Conservation (phyloP, 2,329 filamentous ascomycete genomes). For the Cladosporium halotolerans region DNA sequence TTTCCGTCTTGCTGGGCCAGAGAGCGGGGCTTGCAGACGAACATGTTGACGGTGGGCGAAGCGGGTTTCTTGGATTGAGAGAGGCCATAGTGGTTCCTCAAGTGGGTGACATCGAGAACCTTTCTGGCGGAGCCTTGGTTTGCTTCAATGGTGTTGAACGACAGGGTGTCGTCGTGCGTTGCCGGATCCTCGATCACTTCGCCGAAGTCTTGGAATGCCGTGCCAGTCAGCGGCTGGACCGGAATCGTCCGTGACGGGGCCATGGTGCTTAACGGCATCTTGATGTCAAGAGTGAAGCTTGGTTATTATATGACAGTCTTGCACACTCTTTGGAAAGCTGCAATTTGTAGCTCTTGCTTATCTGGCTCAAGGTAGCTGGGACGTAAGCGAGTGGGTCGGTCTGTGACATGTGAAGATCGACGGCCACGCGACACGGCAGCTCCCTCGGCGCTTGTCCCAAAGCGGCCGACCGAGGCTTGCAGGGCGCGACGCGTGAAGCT, state of each 20-base stretch:
- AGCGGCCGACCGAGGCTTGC: not conserved
- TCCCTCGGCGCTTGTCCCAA: not conserved
- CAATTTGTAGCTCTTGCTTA: conserved; percentile 10
- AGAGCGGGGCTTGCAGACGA: conserved; percentile 68
- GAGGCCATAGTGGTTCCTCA: conserved; percentile 64
- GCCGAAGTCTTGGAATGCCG: conserved; percentile 72
- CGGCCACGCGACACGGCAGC: not conserved
- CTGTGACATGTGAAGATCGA: conserved; percentile 9
- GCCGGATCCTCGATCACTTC: conserved; percentile 67
- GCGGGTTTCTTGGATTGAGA: conserved; percentile 54
- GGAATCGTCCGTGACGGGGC: conserved; percentile 41
- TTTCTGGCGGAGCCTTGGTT: conserved; percentile 90
- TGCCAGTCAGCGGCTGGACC: conserved; percentile 56
- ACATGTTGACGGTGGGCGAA: conserved; percentile 73
- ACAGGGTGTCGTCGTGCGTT: conserved; percentile 38
- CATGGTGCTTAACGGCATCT: conserved; percentile 35
- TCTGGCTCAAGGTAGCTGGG: not conserved
- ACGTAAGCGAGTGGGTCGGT: conserved; percentile 5
- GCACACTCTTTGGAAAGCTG: too few species aligned
- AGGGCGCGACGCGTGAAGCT: too few species aligned
- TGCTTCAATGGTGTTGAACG: conserved; percentile 45
- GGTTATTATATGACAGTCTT: too few species aligned
- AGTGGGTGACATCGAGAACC: conserved; percentile 70
- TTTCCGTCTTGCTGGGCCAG: conserved; percentile 35
- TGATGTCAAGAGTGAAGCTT: not conserved